Evolutionary conservation across 2,329 filamentous ascomycete species (phyloP).

Genomic region (Myriangium duriaei): DNA sequence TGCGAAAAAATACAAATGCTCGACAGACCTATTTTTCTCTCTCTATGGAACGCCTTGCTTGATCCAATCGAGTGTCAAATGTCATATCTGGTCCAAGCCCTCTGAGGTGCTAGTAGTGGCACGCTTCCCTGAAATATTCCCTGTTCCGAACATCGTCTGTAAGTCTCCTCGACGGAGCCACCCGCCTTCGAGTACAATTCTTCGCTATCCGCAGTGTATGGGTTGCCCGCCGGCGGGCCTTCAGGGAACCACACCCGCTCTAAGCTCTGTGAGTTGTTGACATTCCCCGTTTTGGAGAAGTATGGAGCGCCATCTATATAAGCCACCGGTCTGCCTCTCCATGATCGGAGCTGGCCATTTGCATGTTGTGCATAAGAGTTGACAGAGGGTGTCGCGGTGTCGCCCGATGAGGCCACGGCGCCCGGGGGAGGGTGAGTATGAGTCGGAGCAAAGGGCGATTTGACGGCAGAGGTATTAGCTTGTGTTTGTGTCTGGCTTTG

Average conservation of each 20-base stretch:
- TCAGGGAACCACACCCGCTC: slow-evolving; percentile 61
- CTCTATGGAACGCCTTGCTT: too few relatives aligned
- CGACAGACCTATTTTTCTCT: too few relatives aligned
- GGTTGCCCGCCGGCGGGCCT: slow-evolving; percentile 46
- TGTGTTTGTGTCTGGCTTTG: slow-evolving; percentile 1
- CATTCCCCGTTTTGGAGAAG: slow-evolving; percentile 26
- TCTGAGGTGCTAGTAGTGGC: slow-evolving; percentile 64
- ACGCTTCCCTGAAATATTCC: slow-evolving; percentile 62
- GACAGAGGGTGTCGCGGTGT: slow-evolving; percentile 17
- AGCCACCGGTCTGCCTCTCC: slow-evolving; percentile 51
- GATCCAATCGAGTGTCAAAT: too few relatives aligned
- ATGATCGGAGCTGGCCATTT: slow-evolving; percentile 40
- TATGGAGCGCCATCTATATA: slow-evolving; percentile 44
- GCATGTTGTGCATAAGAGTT: slow-evolving; percentile 33
- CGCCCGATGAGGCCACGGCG: neutral
- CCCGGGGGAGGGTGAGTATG: slow-evolving; percentile 13
- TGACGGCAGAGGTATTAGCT: slow-evolving; percentile 10
- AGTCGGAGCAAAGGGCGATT: slow-evolving; percentile 1
- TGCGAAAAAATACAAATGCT: too few relatives aligned
- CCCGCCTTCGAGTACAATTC: slow-evolving; percentile 45
- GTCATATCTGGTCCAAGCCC: slow-evolving; percentile 49
- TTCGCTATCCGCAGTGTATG: slow-evolving; percentile 47
- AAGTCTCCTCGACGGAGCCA: slow-evolving; percentile 43
- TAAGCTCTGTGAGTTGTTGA: slow-evolving; percentile 43
- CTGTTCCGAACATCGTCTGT: slow-evolving; percentile 49